Evolutionary conservation across 768 basidiomycete species (phyloP), one percentile per base, ranked within the genome.

Genomic region (Amanita fuliginea): DNA sequence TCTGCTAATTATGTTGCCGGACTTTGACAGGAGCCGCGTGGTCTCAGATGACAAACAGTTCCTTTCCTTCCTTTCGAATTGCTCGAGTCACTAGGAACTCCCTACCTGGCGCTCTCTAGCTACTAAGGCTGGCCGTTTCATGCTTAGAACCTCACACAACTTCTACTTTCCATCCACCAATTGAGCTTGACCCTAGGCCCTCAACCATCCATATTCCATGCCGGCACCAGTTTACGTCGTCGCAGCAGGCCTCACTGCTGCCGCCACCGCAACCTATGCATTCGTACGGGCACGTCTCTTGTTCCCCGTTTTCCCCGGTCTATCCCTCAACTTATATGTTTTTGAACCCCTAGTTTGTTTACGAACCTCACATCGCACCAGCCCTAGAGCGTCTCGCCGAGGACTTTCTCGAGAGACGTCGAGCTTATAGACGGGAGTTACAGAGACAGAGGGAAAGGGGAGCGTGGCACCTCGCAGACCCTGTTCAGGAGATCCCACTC

Each of bases 341-440:
- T 5, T 24, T 2, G 10, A 18, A 37, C 6, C n/a, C n/a, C n/a
- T 19, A 47, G 46, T 47, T 36, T n/a, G 24, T 47, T 24, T 47
- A 47, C 34, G 46, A 47, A 40, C 46, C 46, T 7, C 46, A 47
- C 24, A 36, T 47, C 33, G 46, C 46, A 14, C 46, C 46, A 28
- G 46, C 22, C n/a, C 46, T 47, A 35, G 46, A 47, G n/a, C 34
- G 46, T 8, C 46, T 47, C 24, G 46, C 46, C 4, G 46, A 47
- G 36, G 35, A 37, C 36, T 47, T 37, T 39, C 13, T 47, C 26
- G 46, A 47, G 26, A 35, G 35, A 14, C 46, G 46, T 36, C 22
- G 22, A n/a, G 35, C 35, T 13, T 32, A n/a, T n/a, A 26, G 42
- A 11, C 32, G 32, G 32, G 32, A 32, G 13, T 13, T 32, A 13